Evolutionary conservation across 225 moss, liverwort and hornwort genomes (phyloP), one percentile per base, ranked within the genome.

Genomic region (Thuidium tamariscinum): DNA sequence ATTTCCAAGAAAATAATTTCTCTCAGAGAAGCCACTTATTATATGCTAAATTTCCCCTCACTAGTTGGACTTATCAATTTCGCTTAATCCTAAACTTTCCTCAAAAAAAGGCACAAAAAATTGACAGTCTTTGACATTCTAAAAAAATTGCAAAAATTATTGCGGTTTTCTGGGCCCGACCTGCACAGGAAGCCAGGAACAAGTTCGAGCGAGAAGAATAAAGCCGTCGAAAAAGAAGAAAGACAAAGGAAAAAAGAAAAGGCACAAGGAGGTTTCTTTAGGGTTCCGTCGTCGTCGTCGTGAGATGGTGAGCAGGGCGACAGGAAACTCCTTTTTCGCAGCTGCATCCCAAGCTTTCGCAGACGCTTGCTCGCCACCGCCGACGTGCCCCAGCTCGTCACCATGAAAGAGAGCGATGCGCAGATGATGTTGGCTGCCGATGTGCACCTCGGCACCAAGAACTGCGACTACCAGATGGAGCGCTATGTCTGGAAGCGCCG

Each of bases 391-490:
- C 2, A 72, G 72, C 72, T 72, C 72, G 72, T 73, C 73, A 73
- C 11, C 30, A 73, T 73, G 73, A 73, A 73, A 48, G 73, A 73
- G 73, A 48, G 48, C 73, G 73, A 73, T 48, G 73, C 44, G 48
- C 73, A 73, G 73, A 73, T 73, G 73, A 48, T 73, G 27, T 48
- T 73, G 73, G 73, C 73, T 48, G 73, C 73, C 73, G 73, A 44
- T 82, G 96, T 94, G 87, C 96, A 97, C 87, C 92, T 96, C 83
- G 95, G 94, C 89, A 96, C 97, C 72, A 97, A 96, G 89, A 97
- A 97, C 84, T 96, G 94, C 86, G 96, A 95, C 82, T 96, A 94
- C 71, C 97, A 95, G 92, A 97, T 97, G 97, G 97, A 96, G 82
- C 89, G 95, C 77, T 97, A 97, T 23, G 95, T 97, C 39, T 97